phyloP scores from a whole-genome alignment of 805 yeast species.

The Yarrowia sp. region DNA sequence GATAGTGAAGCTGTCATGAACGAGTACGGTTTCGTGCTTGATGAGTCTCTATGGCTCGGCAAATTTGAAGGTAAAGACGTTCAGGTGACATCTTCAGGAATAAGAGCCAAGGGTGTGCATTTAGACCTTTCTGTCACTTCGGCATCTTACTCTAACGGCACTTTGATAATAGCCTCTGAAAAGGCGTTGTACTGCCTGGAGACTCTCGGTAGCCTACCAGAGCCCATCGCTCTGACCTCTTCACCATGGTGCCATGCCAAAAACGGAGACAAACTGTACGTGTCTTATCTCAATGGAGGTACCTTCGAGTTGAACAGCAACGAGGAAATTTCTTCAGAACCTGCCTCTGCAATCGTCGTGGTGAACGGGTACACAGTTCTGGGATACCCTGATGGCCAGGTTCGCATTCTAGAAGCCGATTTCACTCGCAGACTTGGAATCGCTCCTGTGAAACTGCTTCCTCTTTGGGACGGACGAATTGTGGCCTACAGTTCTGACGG shows the following conservation, averaged over 20 bases:
- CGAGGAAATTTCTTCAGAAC: neutral
- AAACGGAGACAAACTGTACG: constrained; percentile 15
- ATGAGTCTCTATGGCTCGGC: constrained; percentile 17
- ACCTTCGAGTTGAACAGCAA: constrained; percentile 5
- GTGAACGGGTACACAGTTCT: constrained; percentile 12
- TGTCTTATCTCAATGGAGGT: constrained; percentile 24
- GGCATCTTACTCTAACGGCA: neutral
- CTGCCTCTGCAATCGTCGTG: constrained; percentile 22
- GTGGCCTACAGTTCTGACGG: constrained; percentile 23
- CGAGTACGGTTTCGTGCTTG: constrained; percentile 14
- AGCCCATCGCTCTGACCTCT: neutral
- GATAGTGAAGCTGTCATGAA: neutral
- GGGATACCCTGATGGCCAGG: constrained; percentile 22
- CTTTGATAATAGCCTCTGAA: constrained; percentile 8
- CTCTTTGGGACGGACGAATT: constrained; percentile 14
- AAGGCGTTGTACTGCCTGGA: neutral
- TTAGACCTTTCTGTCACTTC: neutral
- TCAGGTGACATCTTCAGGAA: constrained; percentile 17
- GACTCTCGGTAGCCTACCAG: neutral
- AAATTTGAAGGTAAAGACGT: neutral
- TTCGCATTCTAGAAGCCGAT: constrained; percentile 5
- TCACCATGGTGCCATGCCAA: constrained; percentile 24
- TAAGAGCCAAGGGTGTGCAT: constrained; percentile 4
- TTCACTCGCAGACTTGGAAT: constrained; percentile 13
- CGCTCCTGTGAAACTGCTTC: constrained; percentile 6